phyloP scores from a whole-genome alignment of 2,329 filamentous ascomycete species.

The Juglanconis juglandina region DNA sequence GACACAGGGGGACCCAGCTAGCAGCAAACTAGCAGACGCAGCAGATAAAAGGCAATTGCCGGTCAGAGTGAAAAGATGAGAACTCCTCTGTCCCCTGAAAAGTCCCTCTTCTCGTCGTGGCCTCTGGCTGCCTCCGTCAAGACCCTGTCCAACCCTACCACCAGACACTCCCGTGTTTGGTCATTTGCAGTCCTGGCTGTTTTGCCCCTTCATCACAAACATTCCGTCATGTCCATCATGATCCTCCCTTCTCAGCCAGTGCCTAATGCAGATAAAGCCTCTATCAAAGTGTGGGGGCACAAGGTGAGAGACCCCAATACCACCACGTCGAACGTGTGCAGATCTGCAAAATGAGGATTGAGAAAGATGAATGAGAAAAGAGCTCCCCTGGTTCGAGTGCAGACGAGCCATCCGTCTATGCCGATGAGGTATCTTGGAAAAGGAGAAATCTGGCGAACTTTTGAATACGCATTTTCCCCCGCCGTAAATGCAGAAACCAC shows the following conservation, averaged over 20 bases:
- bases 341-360: slow-evolving; percentile 6
- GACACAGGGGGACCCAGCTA: not conserved
- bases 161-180: not conserved
- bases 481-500: slow-evolving; percentile 46
- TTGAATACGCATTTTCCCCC: slow-evolving; percentile 46
- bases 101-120: slow-evolving; percentile 1
- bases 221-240: slow-evolving; percentile 15
- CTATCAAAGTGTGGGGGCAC: not conserved
- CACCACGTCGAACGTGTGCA: slow-evolving; percentile 18
- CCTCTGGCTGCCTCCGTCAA: not conserved
- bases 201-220: slow-evolving; percentile 13
- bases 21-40: not conserved
- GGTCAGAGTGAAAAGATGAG: not conserved
- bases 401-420: slow-evolving; percentile 41
- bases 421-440: slow-evolving; percentile 48
- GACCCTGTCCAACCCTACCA: not conserved
- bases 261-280: not conserved
- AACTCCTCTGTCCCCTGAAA: slow-evolving; percentile 7
- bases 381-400: slow-evolving; percentile 29
- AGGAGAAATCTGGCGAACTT: slow-evolving; percentile 42
- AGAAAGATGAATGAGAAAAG: slow-evolving; percentile 9
- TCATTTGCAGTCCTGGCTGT: slow-evolving; percentile 3
- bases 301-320: slow-evolving; percentile 4
- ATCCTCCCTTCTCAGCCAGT: slow-evolving; percentile 4
- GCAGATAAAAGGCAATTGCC: not conserved